Evolutionary conservation across 345 rosid species (phyloP), one percentile per base, ranked within the genome.

Genomic region (Atalantia buxifolia): DNA sequence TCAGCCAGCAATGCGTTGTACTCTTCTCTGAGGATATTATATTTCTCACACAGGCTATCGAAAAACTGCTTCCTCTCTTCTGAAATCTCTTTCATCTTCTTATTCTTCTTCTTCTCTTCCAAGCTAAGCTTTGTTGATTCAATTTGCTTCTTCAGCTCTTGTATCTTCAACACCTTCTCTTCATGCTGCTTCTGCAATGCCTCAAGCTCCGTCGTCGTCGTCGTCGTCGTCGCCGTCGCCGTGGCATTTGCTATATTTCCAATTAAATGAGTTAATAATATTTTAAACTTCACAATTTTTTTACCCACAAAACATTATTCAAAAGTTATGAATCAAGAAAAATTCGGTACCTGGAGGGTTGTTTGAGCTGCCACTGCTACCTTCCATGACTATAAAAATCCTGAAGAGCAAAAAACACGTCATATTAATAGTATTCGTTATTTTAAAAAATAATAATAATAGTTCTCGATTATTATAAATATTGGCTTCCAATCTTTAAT

Each of bases 141-240:
- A n/a, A 87, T 85, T 42, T 83, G 85, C 30, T 48, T 75, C 78
- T 81, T 90, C 80, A 90, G 84, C 30, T 90, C 84, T 68, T 81
- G 80, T 68, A 88, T 88, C 85, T 76, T 80, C 2, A 42, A 5
- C 22, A 65, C 74, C 72, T 84, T 85, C 86, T 81, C 88, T 56
- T 82, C 85, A 6, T 81, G 83, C 71, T 83, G 62, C 60, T 72
- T 85, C 80, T 80, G 87, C 57, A 90, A 75, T 66, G 25, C 45
- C 81, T 80, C 87, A 77, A 88, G 77, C 59, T 76, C 90, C 0
- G 82, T 67, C 50, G 0, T 42, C 0, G 16, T 42, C 50, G 16
- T 0, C 24, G 12, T 7, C 56, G 27, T 5, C 36, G n/a, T n/a
- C n/a, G 36, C 36, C 36, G n/a, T n/a, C n/a, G 36, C 36, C 6